Conservation (phyloP, 2,329 filamentous ascomycete genomes). For the Pseudogymnoascus sp. region DNA sequence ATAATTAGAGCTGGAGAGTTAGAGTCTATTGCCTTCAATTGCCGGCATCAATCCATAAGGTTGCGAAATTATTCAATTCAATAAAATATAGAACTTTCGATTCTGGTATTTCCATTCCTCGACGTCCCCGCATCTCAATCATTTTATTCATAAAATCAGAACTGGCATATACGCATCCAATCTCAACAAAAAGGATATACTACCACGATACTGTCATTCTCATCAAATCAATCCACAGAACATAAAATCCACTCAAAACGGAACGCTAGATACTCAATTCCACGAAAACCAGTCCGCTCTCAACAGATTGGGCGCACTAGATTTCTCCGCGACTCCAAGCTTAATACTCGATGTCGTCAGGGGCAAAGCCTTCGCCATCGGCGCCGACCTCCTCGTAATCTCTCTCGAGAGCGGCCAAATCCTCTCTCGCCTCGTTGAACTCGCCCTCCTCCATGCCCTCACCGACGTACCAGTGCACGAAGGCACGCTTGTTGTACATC, state of each 20-base stretch:
- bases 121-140: not conserved
- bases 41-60: not conserved
- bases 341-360: constrained; percentile 37
- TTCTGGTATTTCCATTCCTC: constrained; percentile 2
- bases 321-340: not conserved
- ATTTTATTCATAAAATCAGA: constrained; percentile 9
- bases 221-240: not conserved
- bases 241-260: constrained; percentile 1
- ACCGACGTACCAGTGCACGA: constrained; percentile 65
- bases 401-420: constrained; percentile 57
- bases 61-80: not conserved
- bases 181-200: not conserved
- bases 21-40: not conserved
- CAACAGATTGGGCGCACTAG: not conserved
- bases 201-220: constrained; percentile 8
- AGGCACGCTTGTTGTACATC: constrained; percentile 63
- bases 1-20: not conserved
- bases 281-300: constrained; percentile 1
- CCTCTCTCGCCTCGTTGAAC: constrained; percentile 58
- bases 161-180: not conserved
- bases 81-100: not conserved
- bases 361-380: constrained; percentile 45
- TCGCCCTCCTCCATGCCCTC: constrained; percentile 66
- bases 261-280: constrained; percentile 6
- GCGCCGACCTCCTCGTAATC: constrained; percentile 58